Evolutionary conservation across 2,329 filamentous ascomycete species (phyloP), one percentile per base, ranked within the genome.

Genomic region (Colletotrichum zoysiae): DNA sequence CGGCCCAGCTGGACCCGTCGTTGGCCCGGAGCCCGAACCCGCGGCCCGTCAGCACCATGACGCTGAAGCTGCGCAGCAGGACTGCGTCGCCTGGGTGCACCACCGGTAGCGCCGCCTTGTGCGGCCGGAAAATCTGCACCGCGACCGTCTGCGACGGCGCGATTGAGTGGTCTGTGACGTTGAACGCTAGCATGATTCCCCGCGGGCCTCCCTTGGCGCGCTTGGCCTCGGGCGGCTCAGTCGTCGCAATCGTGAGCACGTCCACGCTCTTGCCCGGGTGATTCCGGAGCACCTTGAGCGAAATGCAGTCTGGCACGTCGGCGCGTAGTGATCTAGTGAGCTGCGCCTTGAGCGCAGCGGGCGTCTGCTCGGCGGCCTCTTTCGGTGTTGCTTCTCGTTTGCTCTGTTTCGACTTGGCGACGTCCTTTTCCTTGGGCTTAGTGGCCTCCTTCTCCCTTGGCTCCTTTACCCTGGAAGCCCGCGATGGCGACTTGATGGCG

Each of bases 1-100:
- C 88, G 2, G 88, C 89, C 87, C 90, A 92, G 65, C 87, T 86
- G 20, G 88, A 90, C 44, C 81, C 82, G 56, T 87, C 86, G n/a
- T 82, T 84, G n/a, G 84, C 85, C 59, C 84, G 81, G 61, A 91
- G 79, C 0, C 87, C 89, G 73, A 88, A 90, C 1, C 86, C 89
- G 64, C 86, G 86, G 57, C 83, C 83, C 70, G 86, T 85, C 62
- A 90, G 79, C 3, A 88, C 82, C 53, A 86, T 82, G 18, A 90
- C 86, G 38, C 84, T 83, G 74, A 92, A 88, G 59, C 85, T 83
- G 33, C 87, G 85, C 50, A 92, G 84, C 42, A 92, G 82, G 42
- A 91, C 82, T 2, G 88, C 84, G 75, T 92, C 89, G 7, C 90
- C 90, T 5, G 82, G 80, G 50, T 84, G 82, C 12, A 91, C 84